phyloP scores from a whole-genome alignment of 75 land plant species.

The Pseudotsuga menziesii region DNA sequence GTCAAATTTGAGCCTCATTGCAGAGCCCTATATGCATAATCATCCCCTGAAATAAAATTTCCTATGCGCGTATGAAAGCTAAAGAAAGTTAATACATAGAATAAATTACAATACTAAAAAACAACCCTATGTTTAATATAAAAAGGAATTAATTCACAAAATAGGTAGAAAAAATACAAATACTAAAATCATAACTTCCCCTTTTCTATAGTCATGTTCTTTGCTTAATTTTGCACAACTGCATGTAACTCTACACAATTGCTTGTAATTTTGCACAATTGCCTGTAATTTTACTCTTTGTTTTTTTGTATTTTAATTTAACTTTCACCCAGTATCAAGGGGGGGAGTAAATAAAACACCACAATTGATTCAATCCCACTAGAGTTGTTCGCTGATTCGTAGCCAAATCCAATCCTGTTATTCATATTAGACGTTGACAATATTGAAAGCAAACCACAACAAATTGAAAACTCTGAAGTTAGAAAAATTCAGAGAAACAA shows the following conservation, averaged over 20 bases:
- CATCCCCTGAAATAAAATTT: background rate
- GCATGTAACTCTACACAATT: too few relatives aligned
- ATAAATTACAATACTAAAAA: background rate
- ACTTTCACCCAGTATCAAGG: background rate
- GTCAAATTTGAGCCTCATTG: background rate
- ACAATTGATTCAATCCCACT: conserved; percentile 8
- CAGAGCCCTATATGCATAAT: too few relatives aligned
- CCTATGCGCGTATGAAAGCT: background rate
- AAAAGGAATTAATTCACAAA: too few relatives aligned
- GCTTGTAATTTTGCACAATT: too few relatives aligned
- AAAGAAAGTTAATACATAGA: background rate
- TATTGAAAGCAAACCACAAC: conserved; percentile 12
- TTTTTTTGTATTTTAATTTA: background rate
- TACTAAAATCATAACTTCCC: too few relatives aligned
- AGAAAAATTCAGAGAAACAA: too few relatives aligned
- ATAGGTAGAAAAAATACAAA: too few relatives aligned
- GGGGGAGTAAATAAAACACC: background rate
- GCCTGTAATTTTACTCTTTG: background rate
- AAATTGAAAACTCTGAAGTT: background rate
- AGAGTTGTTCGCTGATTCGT: conserved; percentile 1
- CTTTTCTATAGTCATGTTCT: too few relatives aligned
- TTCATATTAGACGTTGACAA: conserved; percentile 28
- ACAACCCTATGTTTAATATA: background rate
- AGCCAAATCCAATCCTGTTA: conserved; percentile 35
- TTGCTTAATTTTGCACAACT: background rate